phyloP scores from a whole-genome alignment of 441 rosid genomes.

The Aleurites moluccanus region DNA sequence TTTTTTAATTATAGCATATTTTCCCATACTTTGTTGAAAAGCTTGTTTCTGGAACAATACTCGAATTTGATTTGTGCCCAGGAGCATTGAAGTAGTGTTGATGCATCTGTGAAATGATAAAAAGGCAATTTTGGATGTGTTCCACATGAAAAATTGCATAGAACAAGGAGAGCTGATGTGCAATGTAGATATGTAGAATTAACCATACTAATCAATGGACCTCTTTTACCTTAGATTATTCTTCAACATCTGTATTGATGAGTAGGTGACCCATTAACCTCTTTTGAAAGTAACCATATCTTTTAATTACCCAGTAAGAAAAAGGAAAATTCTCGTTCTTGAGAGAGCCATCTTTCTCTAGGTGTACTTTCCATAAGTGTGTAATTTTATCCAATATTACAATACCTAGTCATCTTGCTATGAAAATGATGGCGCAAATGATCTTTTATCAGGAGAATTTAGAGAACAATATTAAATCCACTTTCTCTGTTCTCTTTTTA shows the following conservation, averaged over 20 bases:
- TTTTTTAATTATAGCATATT: background rate
- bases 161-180: background rate
- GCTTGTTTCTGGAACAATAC: background rate
- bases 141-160: background rate
- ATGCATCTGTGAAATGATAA: background rate
- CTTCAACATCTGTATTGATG: background rate
- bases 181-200: background rate
- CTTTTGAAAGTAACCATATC: too few species aligned
- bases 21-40: background rate
- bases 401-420: background rate
- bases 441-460: conserved; percentile 6
- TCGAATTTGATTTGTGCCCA: background rate
- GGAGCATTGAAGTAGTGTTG: background rate
- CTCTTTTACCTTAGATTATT: background rate
- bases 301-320: background rate
- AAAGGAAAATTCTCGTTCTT: background rate
- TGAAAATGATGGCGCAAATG: conserved; percentile 9
- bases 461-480: background rate
- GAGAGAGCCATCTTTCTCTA: background rate
- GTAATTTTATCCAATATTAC: background rate
- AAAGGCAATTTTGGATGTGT: background rate
- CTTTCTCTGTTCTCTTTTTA: background rate
- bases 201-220: background rate
- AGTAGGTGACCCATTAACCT: background rate
- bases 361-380: background rate